Evolutionary conservation across 2,329 filamentous ascomycete genomes (phyloP).

Genomic region (Botrytis cinerea): DNA sequence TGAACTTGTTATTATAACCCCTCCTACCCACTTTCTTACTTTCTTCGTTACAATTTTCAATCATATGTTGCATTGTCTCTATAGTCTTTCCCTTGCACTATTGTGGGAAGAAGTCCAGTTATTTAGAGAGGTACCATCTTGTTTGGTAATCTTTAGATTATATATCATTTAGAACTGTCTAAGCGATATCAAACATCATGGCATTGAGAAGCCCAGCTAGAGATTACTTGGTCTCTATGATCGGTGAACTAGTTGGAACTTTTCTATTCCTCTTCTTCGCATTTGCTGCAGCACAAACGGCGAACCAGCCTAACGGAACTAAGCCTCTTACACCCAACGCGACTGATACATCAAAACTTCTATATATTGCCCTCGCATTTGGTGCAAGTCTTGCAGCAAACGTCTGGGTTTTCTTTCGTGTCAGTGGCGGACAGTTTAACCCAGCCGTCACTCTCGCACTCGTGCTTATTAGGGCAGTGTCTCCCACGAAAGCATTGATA

Average conservation of each 20-base stretch:
- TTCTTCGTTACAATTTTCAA: neutral
- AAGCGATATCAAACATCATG: neutral
- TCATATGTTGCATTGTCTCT: neutral
- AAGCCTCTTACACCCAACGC: slow-evolving; percentile 8
- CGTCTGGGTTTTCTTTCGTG: slow-evolving; percentile 58
- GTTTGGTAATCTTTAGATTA: neutral
- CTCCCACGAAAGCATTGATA: slow-evolving; percentile 33
- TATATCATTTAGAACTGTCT: neutral
- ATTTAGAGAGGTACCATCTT: neutral
- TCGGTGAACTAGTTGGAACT: slow-evolving; percentile 53
- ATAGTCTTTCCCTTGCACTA: neutral
- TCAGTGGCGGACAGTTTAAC: slow-evolving; percentile 48
- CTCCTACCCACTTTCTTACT: neutral
- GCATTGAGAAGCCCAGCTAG: neutral
- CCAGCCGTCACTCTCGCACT: slow-evolving; percentile 41
- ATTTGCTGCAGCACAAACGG: slow-evolving; percentile 31
- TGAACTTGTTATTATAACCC: neutral
- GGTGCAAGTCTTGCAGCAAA: slow-evolving; percentile 51
- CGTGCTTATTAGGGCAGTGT: slow-evolving; percentile 39
- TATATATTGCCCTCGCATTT: slow-evolving; percentile 38
- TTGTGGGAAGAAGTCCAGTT: neutral
- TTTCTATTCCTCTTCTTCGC: slow-evolving; percentile 43
- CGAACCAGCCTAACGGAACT: slow-evolving; percentile 27
- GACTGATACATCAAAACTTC: slow-evolving; percentile 43
- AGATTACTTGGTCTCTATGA: slow-evolving; percentile 48